Conservation (phyloP, 1,139 yeast genomes). For the Yamadazyma friedrichii region DNA sequence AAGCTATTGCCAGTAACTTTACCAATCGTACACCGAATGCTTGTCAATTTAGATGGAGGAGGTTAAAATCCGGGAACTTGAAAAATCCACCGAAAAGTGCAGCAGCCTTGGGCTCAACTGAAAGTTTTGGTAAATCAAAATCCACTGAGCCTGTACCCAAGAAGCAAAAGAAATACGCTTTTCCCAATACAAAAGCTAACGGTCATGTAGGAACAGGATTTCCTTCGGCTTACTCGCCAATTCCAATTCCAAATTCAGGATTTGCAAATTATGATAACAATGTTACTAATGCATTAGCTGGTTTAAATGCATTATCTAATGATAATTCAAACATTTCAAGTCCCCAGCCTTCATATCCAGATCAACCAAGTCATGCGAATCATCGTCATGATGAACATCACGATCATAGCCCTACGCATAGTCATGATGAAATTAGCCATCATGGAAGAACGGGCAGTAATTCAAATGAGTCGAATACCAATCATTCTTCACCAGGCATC, state of each 20-base stretch:
- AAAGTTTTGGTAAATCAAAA: slow-evolving; percentile 9
- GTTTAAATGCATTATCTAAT: slow-evolving; percentile 44
- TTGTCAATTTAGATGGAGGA: slow-evolving; percentile 77
- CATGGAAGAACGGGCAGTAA: not conserved
- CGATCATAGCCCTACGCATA: not conserved
- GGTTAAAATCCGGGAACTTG: slow-evolving; percentile 63
- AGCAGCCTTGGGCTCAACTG: slow-evolving; percentile 18
- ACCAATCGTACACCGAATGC: slow-evolving; percentile 73
- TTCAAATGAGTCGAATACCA: slow-evolving; percentile 12
- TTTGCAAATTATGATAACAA: slow-evolving; percentile 46
- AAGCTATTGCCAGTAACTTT: slow-evolving; percentile 69
- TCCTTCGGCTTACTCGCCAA: slow-evolving; percentile 36
- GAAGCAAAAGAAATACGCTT: slow-evolving; percentile 24
- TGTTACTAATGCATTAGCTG: slow-evolving; percentile 46
- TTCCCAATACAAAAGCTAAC: slow-evolving; percentile 17
- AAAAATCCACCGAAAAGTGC: slow-evolving; percentile 55
- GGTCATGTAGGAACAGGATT: slow-evolving; percentile 23
- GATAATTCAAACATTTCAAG: slow-evolving; percentile 35
- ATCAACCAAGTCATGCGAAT: not conserved
- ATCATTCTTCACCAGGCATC: slow-evolving; percentile 24
- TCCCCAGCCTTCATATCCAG: slow-evolving; percentile 21
- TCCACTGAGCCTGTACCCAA: slow-evolving; percentile 15
- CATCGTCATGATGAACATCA: slow-evolving; percentile 9
- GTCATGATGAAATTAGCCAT: not conserved
- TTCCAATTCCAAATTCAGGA: slow-evolving; percentile 38